Evolutionary conservation across 202 grass and related monocot species (phyloP).

Genomic region (Dendrocalamus latiflorus): DNA sequence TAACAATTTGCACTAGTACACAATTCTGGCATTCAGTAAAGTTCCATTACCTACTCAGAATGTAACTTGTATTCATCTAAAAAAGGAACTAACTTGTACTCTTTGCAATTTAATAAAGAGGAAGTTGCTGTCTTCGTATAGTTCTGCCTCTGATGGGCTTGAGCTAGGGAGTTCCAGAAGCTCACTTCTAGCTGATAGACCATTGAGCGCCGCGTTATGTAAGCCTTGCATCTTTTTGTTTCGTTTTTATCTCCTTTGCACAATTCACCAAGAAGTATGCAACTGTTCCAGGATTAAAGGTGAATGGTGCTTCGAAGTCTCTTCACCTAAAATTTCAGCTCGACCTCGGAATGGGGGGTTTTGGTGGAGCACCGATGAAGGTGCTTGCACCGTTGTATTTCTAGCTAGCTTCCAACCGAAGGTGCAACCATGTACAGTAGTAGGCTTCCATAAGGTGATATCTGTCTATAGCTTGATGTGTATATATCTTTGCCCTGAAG

Average conservation of each 20-base stretch:
- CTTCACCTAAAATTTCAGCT: slow-evolving; percentile 24
- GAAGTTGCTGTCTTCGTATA: slow-evolving; percentile 58
- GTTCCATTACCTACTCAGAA: slow-evolving; percentile 6
- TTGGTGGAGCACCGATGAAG: slow-evolving; percentile 22
- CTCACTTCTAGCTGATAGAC: slow-evolving; percentile 42
- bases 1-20: background rate
- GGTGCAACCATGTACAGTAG: slow-evolving; percentile 31
- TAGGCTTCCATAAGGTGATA: slow-evolving; percentile 33
- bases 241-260: slow-evolving; percentile 1
- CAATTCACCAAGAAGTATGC: slow-evolving; percentile 12
- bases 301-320: slow-evolving; percentile 11
- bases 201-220: slow-evolving; percentile 50
- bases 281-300: slow-evolving; percentile 52
- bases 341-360: background rate
- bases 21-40: slow-evolving; percentile 5
- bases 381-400: slow-evolving; percentile 24
- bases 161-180: slow-evolving; percentile 44
- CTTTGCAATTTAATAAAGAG: slow-evolving; percentile 54
- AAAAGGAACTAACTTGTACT: slow-evolving; percentile 21
- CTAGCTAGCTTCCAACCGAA: slow-evolving; percentile 12
- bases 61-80: background rate
- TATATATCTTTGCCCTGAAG: slow-evolving; percentile 46
- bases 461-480: slow-evolving; percentile 33
- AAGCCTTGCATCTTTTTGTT: slow-evolving; percentile 25
- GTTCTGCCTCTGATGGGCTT: slow-evolving; percentile 36